These are phyloP conservation scores for Colletotrichum musicola DNA, from an alignment of 2,329 filamentous ascomycete genomes.

Conservation along the genomic window DNA sequence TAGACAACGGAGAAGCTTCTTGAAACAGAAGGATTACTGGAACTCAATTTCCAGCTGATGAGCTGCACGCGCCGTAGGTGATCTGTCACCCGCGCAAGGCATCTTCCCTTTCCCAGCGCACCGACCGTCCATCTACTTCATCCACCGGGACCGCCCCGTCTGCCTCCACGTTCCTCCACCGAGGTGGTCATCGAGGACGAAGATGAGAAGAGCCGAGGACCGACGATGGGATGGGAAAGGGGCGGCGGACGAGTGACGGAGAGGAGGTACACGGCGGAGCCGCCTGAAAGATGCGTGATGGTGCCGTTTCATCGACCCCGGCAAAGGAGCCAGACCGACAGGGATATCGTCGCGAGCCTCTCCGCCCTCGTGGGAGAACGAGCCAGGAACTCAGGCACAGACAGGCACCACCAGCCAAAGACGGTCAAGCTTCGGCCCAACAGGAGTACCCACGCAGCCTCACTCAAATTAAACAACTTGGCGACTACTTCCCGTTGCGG, in stretches of 20 bases:
- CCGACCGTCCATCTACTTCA: conserved; percentile 7
- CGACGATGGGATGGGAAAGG: conserved; percentile 27
- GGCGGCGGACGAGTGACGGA: neutral
- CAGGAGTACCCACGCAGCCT: conserved; percentile 18
- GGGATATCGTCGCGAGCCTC: conserved; percentile 18
- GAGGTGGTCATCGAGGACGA: neutral
- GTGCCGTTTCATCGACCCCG: conserved; percentile 35
- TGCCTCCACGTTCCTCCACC: too few relatives aligned
- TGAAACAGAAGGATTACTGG: conserved; percentile 22
- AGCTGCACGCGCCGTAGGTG: conserved; percentile 15
- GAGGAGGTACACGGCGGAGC: conserved; percentile 13
- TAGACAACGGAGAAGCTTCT: conserved; percentile 4
- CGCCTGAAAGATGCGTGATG: conserved; percentile 37
- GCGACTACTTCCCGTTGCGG: conserved; percentile 28
- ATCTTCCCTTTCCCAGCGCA: conserved; percentile 12
- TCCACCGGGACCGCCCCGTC: conserved; percentile 7
- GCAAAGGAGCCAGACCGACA: conserved; percentile 20
- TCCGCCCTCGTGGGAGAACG: conserved; percentile 18
- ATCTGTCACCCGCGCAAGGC: conserved; percentile 3
- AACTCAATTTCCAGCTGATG: conserved; percentile 15
- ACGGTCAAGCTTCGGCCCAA: conserved; percentile 13
- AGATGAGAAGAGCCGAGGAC: conserved; percentile 30
- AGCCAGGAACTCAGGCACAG: neutral
- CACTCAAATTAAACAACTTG: conserved; percentile 37
- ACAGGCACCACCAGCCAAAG: conserved; percentile 1